Evolutionary conservation across 495 filamentous ascomycete species (phyloP).

Genomic region (Oidiodendron maius): DNA sequence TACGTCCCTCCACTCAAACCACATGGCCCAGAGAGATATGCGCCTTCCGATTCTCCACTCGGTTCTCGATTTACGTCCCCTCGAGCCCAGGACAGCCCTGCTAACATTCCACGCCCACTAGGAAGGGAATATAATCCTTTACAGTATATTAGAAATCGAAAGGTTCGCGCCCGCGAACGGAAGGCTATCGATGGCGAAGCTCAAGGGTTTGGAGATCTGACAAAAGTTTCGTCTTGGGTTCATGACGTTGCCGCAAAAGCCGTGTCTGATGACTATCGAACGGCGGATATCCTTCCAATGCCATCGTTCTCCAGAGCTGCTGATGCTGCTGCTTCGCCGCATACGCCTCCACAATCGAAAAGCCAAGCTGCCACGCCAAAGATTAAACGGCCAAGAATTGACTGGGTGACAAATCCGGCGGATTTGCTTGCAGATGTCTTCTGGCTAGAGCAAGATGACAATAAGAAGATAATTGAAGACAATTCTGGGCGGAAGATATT

Average conservation of each 20-base stretch:
- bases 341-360: slow-evolving; percentile 16
- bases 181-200: slow-evolving; percentile 61
- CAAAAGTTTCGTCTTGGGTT: slow-evolving; percentile 67
- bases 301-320: slow-evolving; percentile 17
- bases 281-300: slow-evolving; percentile 16
- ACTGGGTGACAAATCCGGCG: slow-evolving; percentile 71
- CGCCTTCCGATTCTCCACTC: slow-evolving; percentile 6
- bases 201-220: slow-evolving; percentile 71
- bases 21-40: slow-evolving; percentile 9
- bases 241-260: slow-evolving; percentile 53
- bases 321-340: slow-evolving; percentile 12
- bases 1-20: slow-evolving; percentile 66
- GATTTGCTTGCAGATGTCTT: slow-evolving; percentile 80
- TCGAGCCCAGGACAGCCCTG: slow-evolving; percentile 2
- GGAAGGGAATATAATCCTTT: slow-evolving; percentile 77
- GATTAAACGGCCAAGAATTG: slow-evolving; percentile 59
- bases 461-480: slow-evolving; percentile 72
- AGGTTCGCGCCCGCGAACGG: slow-evolving; percentile 67
- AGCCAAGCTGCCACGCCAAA: slow-evolving; percentile 7
- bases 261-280: slow-evolving; percentile 25
- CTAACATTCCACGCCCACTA: slow-evolving; percentile 20
- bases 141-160: slow-evolving; percentile 80
- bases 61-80: neutral
- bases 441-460: slow-evolving; percentile 74
- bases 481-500: slow-evolving; percentile 66